Conservation (phyloP, 129 eudicot species). For the Flaveria robusta region DNA sequence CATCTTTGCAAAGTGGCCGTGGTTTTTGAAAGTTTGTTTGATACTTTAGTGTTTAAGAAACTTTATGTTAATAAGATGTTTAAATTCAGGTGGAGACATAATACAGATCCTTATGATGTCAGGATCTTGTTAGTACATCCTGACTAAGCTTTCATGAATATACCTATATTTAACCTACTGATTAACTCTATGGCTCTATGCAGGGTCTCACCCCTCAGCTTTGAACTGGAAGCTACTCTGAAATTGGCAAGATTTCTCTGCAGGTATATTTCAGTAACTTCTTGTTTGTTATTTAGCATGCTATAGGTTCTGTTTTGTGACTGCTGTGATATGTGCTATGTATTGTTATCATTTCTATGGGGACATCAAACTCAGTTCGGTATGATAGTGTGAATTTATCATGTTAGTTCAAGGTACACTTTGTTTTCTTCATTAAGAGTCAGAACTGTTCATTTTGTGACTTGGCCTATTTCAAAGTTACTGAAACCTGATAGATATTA, state of each 20-base stretch:
- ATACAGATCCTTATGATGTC: slow-evolving; percentile 17
- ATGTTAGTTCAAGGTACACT: background rate
- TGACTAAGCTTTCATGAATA: slow-evolving; percentile 20
- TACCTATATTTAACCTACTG: background rate
- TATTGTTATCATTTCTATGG: background rate
- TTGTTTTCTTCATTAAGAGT: slow-evolving; percentile 7
- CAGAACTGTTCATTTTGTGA: slow-evolving; percentile 11
- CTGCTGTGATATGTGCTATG: slow-evolving; percentile 8
- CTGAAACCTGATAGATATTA: background rate
- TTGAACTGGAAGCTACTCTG: slow-evolving; percentile 97
- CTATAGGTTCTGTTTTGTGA: slow-evolving; percentile 9
- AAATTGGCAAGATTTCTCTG: slow-evolving; percentile 92
- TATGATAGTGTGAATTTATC: background rate
- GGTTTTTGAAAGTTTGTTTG: background rate
- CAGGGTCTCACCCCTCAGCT: slow-evolving; percentile 98
- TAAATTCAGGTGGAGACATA: background rate
- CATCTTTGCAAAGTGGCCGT: slow-evolving; percentile 7
- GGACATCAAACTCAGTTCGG: slow-evolving; percentile 10
- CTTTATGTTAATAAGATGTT: slow-evolving; percentile 5
- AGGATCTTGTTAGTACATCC: background rate
- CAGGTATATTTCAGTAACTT: slow-evolving; percentile 54
- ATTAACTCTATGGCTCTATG: slow-evolving; percentile 37
- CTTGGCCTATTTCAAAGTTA: background rate
- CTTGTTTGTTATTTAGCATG: slow-evolving; percentile 9
- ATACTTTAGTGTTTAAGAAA: slow-evolving; percentile 12